Conservation (phyloP, 192 early-diverging fungal genomes). For the Geranomyces variabilis region DNA sequence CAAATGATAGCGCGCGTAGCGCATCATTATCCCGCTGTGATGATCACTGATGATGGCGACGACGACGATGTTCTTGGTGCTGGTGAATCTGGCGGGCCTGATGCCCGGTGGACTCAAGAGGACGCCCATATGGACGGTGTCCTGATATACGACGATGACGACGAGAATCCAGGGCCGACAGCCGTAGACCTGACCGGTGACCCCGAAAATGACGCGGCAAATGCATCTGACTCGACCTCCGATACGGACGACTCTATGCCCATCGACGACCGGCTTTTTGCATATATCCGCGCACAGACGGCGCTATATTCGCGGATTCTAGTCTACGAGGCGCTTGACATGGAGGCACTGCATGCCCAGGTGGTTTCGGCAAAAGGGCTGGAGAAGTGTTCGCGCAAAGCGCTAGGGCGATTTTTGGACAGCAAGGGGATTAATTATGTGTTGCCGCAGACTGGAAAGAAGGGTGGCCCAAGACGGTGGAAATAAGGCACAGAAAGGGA, state of each 20-base stretch:
- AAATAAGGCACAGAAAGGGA: too few species aligned
- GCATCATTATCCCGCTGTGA: too few species aligned
- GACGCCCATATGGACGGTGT: neutral
- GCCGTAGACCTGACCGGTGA: neutral
- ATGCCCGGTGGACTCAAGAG: too few species aligned
- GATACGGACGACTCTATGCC: neutral
- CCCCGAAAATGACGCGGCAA: neutral
- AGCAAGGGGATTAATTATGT: constrained; percentile 32
- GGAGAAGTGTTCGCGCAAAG: constrained; percentile 24
- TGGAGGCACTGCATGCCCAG: constrained; percentile 25
- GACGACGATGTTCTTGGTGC: neutral
- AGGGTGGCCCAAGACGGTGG: too few species aligned
- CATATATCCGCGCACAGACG: constrained; percentile 12
- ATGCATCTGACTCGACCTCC: neutral
- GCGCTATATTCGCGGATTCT: constrained; percentile 26
- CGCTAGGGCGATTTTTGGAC: constrained; percentile 26
- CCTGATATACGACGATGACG: neutral
- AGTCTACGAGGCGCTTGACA: constrained; percentile 31
- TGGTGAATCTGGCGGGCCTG: too few species aligned
- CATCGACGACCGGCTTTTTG: constrained; percentile 16
- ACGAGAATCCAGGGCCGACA: neutral
- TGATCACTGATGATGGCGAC: neutral
- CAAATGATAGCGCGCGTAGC: too few species aligned
- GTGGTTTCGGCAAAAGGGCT: constrained; percentile 12
- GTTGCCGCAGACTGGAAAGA: constrained; percentile 9